Evolutionary conservation across 306 rosid genomes (phyloP).

Genomic region (Pterocarpus macrocarpus): DNA sequence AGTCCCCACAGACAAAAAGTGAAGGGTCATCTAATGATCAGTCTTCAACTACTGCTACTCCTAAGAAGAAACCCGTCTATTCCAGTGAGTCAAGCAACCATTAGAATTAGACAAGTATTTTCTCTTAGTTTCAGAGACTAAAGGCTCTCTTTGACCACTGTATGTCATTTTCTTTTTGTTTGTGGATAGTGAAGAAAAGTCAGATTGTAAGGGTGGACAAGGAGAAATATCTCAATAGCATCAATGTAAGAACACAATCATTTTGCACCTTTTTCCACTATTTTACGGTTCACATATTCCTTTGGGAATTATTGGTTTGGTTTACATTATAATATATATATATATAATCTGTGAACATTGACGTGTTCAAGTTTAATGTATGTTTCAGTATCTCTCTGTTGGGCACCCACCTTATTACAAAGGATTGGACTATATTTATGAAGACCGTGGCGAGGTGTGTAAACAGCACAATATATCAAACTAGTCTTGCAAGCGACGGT

Average conservation of each 20-base stretch:
- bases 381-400: slow-evolving; percentile 87
- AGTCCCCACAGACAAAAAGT: slow-evolving; percentile 52
- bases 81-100: slow-evolving; percentile 63
- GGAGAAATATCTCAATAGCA: slow-evolving; percentile 87
- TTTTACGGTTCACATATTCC: neutral
- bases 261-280: neutral
- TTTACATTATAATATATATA: too few species aligned
- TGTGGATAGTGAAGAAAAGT: slow-evolving; percentile 94
- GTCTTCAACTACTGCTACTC: slow-evolving; percentile 55
- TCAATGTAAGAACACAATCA: slow-evolving; percentile 63
- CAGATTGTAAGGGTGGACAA: slow-evolving; percentile 98
- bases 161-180: neutral
- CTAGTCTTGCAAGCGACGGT: neutral
- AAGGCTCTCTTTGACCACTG: neutral
- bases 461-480: slow-evolving; percentile 7
- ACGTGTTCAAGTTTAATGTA: slow-evolving; percentile 37
- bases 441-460: slow-evolving; percentile 95
- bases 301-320: neutral
- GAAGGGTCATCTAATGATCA: slow-evolving; percentile 65
- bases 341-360: slow-evolving; percentile 5
- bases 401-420: slow-evolving; percentile 97
- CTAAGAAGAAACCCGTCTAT: slow-evolving; percentile 81
- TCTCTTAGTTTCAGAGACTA: neutral
- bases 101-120: neutral
- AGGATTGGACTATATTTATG: slow-evolving; percentile 94